Conservation (phyloP, 208 protist species). For the Acanthamoeba castellanii region DNA sequence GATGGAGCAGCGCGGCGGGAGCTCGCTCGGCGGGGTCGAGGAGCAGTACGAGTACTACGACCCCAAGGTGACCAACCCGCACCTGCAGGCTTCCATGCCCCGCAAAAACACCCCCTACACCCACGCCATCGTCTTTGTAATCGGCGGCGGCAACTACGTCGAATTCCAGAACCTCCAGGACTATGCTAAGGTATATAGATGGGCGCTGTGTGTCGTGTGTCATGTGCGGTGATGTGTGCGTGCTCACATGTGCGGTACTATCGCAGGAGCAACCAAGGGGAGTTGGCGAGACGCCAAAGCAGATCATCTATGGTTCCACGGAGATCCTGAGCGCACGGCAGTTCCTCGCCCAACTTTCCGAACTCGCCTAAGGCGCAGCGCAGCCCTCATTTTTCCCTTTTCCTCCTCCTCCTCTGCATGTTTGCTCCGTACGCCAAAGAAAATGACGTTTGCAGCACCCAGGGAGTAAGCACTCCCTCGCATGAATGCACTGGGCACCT, state of each 20-base stretch:
- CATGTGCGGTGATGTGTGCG: not conserved
- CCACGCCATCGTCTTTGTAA: constrained; percentile 90
- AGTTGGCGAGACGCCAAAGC: constrained; percentile 64
- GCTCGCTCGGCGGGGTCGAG: constrained; percentile 66
- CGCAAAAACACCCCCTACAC: constrained; percentile 85
- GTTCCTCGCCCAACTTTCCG: constrained; percentile 65
- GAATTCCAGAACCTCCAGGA: constrained; percentile 92
- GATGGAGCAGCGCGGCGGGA: constrained; percentile 86
- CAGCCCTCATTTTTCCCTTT: not conserved
- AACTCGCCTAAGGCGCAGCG: not conserved
- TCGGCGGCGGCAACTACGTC: constrained; percentile 92
- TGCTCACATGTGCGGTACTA: not conserved
- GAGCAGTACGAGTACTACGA: constrained; percentile 88
- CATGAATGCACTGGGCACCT: no score
- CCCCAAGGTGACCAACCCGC: constrained; percentile 84
- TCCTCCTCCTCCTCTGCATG: not conserved
- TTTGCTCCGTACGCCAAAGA: no score
- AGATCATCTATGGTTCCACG: constrained; percentile 76
- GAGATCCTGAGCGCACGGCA: constrained; percentile 64
- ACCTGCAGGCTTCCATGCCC: constrained; percentile 63
- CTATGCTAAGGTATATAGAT: constrained; percentile 71
- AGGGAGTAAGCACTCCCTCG: no score
- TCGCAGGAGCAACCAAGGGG: constrained; percentile 49
- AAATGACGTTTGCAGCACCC: no score
- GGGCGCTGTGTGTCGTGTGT: not conserved